phyloP scores from a whole-genome alignment of 1,284 basidiomycete genomes.

The Ustilago cynodontis region DNA sequence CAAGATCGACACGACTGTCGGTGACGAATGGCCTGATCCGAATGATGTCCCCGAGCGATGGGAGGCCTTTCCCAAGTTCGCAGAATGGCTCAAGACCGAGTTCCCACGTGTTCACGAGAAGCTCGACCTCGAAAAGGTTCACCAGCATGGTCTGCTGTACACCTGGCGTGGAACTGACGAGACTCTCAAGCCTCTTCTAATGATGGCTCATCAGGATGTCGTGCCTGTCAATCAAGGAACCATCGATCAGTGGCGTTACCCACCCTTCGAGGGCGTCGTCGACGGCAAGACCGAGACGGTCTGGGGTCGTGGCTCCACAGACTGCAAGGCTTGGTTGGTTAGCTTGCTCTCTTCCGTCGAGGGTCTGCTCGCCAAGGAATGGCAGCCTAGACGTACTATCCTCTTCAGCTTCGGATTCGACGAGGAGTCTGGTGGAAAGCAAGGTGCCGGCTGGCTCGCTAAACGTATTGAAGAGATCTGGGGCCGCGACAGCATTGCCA shows the following conservation, averaged over 20 bases:
- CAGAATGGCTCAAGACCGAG: conserved; percentile 45
- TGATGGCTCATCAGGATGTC: conserved; percentile 74
- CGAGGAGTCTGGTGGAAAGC: conserved; percentile 73
- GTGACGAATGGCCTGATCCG: conserved; percentile 56
- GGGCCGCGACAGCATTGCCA: conserved; percentile 57
- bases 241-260: conserved; percentile 72
- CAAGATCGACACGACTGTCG: conserved; percentile 60
- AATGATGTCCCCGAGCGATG: conserved; percentile 45
- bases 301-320: conserved; percentile 71
- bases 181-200: conserved; percentile 77
- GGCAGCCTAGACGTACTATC: conserved; percentile 72
- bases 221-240: conserved; percentile 74
- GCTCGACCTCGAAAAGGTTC: conserved; percentile 71
- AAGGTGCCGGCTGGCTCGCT: conserved; percentile 63
- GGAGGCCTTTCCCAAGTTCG: conserved; percentile 55
- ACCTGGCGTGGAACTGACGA: conserved; percentile 76
- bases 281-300: conserved; percentile 72
- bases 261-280: conserved; percentile 73
- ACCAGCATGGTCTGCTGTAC: conserved; percentile 78
- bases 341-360: conserved; percentile 73
- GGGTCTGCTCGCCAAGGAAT: conserved; percentile 71
- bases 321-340: conserved; percentile 72
- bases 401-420: conserved; percentile 80
- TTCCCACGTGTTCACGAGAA: conserved; percentile 56
- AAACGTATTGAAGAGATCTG: conserved; percentile 53